These are phyloP conservation scores for Lentinula sp. DNA, from an alignment of 768 basidiomycete species.

Conservation along the genomic window DNA sequence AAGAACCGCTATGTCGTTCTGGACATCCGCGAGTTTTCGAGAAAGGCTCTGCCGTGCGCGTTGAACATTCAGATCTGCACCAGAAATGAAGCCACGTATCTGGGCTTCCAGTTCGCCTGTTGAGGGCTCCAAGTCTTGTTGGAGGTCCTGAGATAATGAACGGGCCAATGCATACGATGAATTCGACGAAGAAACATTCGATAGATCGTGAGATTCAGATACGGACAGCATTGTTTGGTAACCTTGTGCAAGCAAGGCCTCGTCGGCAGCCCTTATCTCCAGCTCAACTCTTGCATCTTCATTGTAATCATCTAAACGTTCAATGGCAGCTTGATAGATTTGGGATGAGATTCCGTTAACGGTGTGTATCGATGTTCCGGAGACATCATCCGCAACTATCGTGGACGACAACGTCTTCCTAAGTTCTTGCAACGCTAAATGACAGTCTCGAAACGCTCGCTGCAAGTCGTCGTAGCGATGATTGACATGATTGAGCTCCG, in stretches of 20 bases:
- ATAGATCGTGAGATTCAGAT: conserved; percentile 31
- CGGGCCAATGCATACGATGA: neutral
- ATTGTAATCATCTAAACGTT: conserved; percentile 64
- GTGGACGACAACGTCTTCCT: conserved; percentile 25
- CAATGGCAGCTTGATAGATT: conserved; percentile 45
- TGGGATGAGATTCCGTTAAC: conserved; percentile 18
- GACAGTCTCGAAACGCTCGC: conserved; percentile 62
- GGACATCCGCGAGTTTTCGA: conserved; percentile 63
- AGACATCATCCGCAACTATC: conserved; percentile 4
- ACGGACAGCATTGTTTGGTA: conserved; percentile 65
- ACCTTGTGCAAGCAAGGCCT: conserved; percentile 55
- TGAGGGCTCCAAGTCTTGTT: conserved; percentile 12
- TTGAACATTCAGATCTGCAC: conserved; percentile 39
- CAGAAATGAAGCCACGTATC: conserved; percentile 51
- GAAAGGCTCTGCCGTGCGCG: conserved; percentile 43
- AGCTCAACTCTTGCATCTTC: conserved; percentile 81
- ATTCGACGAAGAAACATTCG: neutral
- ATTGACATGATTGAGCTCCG: conserved; percentile 35
- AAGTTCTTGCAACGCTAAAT: conserved; percentile 57
- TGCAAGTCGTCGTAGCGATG: conserved; percentile 59
- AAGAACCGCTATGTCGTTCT: conserved; percentile 70
- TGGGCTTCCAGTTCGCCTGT: conserved; percentile 38
- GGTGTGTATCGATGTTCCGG: conserved; percentile 11
- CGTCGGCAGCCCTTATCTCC: conserved; percentile 74
- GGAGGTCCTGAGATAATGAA: conserved; percentile 1